Evolutionary conservation across 192 early-diverging fungal species (phyloP), one percentile per base, ranked within the genome.

Genomic region (Mortierella claussenii): DNA sequence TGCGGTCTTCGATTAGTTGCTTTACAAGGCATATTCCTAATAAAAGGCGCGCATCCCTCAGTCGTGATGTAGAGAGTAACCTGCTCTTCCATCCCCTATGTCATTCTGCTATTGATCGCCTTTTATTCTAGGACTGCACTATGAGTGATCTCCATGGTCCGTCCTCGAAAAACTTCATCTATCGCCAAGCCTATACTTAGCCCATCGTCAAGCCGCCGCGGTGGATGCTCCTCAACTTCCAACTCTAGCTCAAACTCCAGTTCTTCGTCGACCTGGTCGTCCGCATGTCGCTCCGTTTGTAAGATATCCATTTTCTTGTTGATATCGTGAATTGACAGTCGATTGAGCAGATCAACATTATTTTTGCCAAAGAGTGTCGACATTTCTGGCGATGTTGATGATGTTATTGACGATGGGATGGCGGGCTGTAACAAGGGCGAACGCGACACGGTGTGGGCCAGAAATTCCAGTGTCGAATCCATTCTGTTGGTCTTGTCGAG

Each of bases 391-490:
- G 37, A 40, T 40, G 7, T 7, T 40, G 37, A 40, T 40, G 37
- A 13, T 10, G 37, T 7, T 40, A 13, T 10, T 40, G 37, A 13
- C 13, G 37, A 40, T 40, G 37, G 37, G 7, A 13, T 10, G 7
- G 37, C 7, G 37, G 37, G 31, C 10, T 34, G 43, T 9, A 54
- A 31, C 3, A 56, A 54, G 0, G 57, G 49, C 6, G 67, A 43
- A 11, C 43, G 21, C 11, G 49, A 60, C 40, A 54, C 46, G 4
- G 37, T 44, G 10, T 43, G 12, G 9, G 45, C n/a, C 24, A 58
- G 23, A 44, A 74, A 74, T 9, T 65, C 55, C 8, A 74, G 56
- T 32, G 58, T 51, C 18, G 69, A 49, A 13, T 74, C 69, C 0
- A 49, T 31, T 23, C 49, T 49, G 28, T 74, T 64, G 18, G 55